Percentiles rank a stretch among this genome's conserved stretches.
Evolutionary conservation across 257 asterid species (phyloP).

Genomic region (Datura wrightii): DNA sequence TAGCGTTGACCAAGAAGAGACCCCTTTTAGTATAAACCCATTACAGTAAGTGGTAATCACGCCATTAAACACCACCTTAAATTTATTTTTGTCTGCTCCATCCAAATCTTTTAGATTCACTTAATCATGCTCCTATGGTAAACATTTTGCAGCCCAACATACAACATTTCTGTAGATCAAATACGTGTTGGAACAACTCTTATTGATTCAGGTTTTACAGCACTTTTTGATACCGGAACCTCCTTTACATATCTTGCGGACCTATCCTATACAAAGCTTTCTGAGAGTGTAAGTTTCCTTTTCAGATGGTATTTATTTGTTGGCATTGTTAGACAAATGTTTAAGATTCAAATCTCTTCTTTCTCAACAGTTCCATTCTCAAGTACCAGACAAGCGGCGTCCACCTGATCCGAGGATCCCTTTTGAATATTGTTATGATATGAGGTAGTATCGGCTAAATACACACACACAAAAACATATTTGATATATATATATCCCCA

Average conservation of each 20-base stretch:
- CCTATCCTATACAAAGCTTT: constrained; percentile 60
- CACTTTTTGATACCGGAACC: constrained; percentile 88
- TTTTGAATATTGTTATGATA: constrained; percentile 74
- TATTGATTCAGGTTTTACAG: constrained; percentile 60
- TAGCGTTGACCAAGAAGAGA: constrained; percentile 76
- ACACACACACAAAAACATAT: not conserved
- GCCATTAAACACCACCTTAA: not conserved
- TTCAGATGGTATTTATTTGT: constrained; percentile 22
- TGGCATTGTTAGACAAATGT: not conserved
- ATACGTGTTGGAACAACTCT: constrained; percentile 66
- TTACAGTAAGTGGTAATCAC: constrained; percentile 62
- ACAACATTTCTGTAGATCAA: constrained; percentile 62
- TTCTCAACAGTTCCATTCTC: constrained; percentile 63
- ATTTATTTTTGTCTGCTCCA: not conserved
- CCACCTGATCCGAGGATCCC: constrained; percentile 77
- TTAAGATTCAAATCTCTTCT: constrained; percentile 34
- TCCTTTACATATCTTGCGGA: constrained; percentile 83
- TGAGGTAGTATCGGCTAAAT: constrained; percentile 60
- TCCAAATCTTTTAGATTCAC: constrained; percentile 19
- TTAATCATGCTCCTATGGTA: constrained; percentile 27
- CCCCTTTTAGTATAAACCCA: constrained; percentile 63
- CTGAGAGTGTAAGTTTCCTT: constrained; percentile 62
- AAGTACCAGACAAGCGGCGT: constrained; percentile 55
- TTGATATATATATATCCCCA: not conserved
- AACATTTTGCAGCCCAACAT: constrained; percentile 66